phyloP scores from a whole-genome alignment of 257 asterid genomes.

The Nicotiana tomentosiformis region DNA sequence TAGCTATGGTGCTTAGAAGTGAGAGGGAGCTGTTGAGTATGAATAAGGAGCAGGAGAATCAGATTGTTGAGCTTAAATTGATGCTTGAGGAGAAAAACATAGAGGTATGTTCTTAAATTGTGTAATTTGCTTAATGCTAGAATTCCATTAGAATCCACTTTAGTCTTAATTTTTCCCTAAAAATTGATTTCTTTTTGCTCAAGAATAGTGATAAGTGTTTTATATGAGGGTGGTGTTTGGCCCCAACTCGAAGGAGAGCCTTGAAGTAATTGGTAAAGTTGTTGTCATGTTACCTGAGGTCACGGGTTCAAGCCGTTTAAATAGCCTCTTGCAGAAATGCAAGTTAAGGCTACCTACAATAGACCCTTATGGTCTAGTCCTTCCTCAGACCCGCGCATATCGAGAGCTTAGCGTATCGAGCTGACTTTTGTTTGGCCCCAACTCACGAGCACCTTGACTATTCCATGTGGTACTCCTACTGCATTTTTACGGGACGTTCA shows the following conservation, averaged over 20 bases:
- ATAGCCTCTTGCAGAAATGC: too few species aligned
- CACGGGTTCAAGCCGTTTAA: too few species aligned
- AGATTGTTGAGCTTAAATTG: constrained; percentile 57
- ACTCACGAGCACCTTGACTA: too few species aligned
- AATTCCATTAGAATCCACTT: neutral
- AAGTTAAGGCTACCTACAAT: too few species aligned
- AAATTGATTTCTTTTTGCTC: neutral
- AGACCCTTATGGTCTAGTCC: too few species aligned
- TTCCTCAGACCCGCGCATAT: too few species aligned
- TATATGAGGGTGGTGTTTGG: too few species aligned
- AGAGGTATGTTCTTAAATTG: constrained; percentile 36
- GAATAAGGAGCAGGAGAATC: constrained; percentile 60
- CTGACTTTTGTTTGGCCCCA: too few species aligned
- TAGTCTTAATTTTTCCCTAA: neutral
- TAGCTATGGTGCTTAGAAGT: constrained; percentile 90
- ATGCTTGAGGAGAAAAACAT: constrained; percentile 56
- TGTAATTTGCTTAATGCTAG: neutral
- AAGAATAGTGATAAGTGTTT: neutral
- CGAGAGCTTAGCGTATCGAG: too few species aligned
- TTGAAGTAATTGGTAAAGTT: too few species aligned
- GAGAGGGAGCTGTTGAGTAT: constrained; percentile 79
- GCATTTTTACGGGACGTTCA: neutral
- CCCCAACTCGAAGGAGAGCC: too few species aligned
- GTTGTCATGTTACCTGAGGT: too few species aligned
- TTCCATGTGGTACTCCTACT: neutral